A percentile compares a stretch with the other conserved stretches of the same genome.
These are phyloP conservation scores for Amanita molliuscula DNA, from an alignment of 768 basidiomycete genomes.

Conservation along the genomic window DNA sequence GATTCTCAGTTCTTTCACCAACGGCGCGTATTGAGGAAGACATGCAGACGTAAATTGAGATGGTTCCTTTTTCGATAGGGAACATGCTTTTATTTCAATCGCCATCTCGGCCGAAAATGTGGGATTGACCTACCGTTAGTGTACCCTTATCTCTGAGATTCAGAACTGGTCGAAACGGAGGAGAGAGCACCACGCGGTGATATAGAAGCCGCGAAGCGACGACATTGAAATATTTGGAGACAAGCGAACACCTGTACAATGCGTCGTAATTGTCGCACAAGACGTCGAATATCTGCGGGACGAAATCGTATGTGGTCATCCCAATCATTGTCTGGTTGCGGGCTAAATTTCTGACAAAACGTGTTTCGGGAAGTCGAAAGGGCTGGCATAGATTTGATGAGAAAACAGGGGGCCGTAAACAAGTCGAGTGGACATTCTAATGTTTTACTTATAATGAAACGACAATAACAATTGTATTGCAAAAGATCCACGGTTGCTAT, in stretches of 20 bases:
- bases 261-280: conserved; percentile 18
- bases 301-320: background rate
- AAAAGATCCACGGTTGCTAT: background rate
- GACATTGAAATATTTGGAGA: conserved; percentile 33
- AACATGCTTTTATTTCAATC: background rate
- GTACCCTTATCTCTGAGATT: conserved; percentile 25
- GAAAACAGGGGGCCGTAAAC: background rate
- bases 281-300: background rate
- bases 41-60: conserved; percentile 30
- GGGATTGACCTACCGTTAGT: conserved; percentile 19
- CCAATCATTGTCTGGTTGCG: background rate
- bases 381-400: background rate
- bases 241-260: conserved; percentile 32
- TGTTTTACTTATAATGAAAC: background rate
- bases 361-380: background rate
- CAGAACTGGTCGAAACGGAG: conserved; percentile 20
- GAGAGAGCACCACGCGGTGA: conserved; percentile 29
- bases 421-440: background rate
- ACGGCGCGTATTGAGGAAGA: conserved; percentile 25
- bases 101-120: background rate
- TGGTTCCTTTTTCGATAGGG: conserved; percentile 16
- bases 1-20: conserved; percentile 34
- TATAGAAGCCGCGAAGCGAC: conserved; percentile 39
- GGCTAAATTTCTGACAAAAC: too few species aligned
- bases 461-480: background rate